Base-by-base conservation (phyloP, 768 basidiomycete species). In the Asterophora lycoperdoides region DNA sequence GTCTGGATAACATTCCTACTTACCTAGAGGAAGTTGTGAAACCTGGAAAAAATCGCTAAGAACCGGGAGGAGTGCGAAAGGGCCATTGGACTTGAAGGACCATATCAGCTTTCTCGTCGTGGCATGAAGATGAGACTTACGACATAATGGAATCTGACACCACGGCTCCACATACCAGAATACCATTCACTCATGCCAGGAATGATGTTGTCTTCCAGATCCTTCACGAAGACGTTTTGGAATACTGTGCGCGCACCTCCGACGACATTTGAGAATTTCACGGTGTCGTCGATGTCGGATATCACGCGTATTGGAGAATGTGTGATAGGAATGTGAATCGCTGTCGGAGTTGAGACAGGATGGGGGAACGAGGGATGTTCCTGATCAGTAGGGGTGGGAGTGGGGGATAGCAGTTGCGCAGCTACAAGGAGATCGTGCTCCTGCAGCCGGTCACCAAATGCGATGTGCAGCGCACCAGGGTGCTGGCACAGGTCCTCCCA, bases 271-370 rank as follows among this genome's bases (percentile, higher is more conserved):
- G 92, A 85, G 19, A 76, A 61, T 60, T 94, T 94, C 48, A 96
- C 76, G 0, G 94, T 97, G 66, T 97, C 94, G 60, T 97, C 94
- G 36, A 97, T 86, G 58, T 97, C 94, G 7, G 92, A 94, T 11
- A 97, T 85, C 46, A 95, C 79, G 14, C 90, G 83, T 11, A 94
- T 66, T 1, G 78, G 76, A 2, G 79, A 77, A 57, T 82, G 69
- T 0, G 84, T 79, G 30, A 91, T 73, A 5, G 80, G 70, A 15
- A 79, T 66, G 10, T 66, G 65, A 4, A 74, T 55, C 1, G 64
- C 61, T 19, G 65, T 64, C 6, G 62, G 60, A 54, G 49, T 26
- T 33, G 45, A 49, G 44, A 44, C 19, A 15, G 17, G 44, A 34
- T 23, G 41, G 29, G 29, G 29, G 10, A 10, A 29, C 29, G 40